Evolutionary conservation across 306 rosid species (phyloP), one percentile per base, ranked within the genome.

Genomic region (Vachellia pachyceras): DNA sequence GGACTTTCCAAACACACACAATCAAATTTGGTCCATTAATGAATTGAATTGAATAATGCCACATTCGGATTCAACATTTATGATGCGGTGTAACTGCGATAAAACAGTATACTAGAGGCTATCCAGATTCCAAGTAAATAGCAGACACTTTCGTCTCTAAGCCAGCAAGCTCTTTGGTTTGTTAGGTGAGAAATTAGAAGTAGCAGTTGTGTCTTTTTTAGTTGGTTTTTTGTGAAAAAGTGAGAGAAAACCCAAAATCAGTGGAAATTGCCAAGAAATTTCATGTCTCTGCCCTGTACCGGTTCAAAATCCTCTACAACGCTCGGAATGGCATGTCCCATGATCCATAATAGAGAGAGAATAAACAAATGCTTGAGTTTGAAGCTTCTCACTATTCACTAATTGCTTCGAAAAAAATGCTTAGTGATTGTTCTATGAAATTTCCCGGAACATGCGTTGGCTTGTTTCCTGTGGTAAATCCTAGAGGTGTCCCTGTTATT

Each of bases 201-300:
- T n/a, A n/a, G n/a, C n/a, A n/a, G n/a, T n/a, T n/a, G n/a, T n/a
- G n/a, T n/a, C 29, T 42, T 69, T 69, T 12, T 5, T 3, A 4
- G 15, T 40, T 10, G 71, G 29, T 20, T n/a, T 54, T 20, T 66
- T 66, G 29, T 29, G 57, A 71, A 71, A 25, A 12, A 71, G 41
- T 25, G 14, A 20, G 6, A 29, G 72, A 71, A 49, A 83, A 73
- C 45, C 60, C 76, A n/a, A 76, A 75, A 81, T 33, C 41, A 3
- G 49, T 44, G 60, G 86, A 82, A 82, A 76, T 79, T 75, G 67
- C 84, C 79, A 2, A 75, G 88, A 85, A 85, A 75, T 77, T 85
- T 78, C 80, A 7, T 76, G 15, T 3, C 10, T 49, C 18, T 33
- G 61, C 61, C 58, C 10, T 68, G 20, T 52, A 37, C 39, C 46